phyloP scores from a whole-genome alignment of 441 rosid species.

The Adansonia gregorii region DNA sequence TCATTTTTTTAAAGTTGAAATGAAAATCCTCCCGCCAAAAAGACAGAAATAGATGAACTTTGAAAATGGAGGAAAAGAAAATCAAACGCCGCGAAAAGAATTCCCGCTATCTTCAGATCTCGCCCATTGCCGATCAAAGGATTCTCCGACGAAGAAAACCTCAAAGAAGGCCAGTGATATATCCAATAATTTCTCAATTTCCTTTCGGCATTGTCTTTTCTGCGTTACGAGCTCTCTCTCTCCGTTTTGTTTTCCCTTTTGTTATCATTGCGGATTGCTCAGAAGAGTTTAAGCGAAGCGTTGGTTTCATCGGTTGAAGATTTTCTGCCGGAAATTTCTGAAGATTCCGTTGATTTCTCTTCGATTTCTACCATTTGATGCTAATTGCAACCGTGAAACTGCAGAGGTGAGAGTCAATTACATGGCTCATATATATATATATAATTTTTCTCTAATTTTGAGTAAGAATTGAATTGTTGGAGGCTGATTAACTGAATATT shows the following conservation, averaged over 20 bases:
- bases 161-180: constrained; percentile 25
- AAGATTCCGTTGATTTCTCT: constrained; percentile 34
- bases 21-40: constrained; percentile 37
- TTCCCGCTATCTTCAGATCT: constrained; percentile 28
- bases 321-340: constrained; percentile 21
- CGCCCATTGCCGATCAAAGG: constrained; percentile 30
- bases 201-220: not conserved
- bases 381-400: not conserved
- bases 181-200: not conserved
- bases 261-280: constrained; percentile 23
- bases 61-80: constrained; percentile 28
- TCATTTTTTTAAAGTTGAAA: too few species aligned
- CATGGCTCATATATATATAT: too few species aligned
- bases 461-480: not conserved
- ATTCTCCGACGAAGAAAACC: constrained; percentile 36
- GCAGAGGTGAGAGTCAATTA: constrained; percentile 24
- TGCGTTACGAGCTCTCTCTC: not conserved
- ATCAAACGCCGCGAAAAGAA: constrained; percentile 37
- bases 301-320: constrained; percentile 23
- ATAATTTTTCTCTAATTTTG: not conserved
- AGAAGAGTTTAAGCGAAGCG: constrained; percentile 37
- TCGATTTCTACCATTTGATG: constrained; percentile 24
- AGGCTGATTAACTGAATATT: not conserved
- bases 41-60: not conserved
- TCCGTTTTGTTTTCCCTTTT: not conserved